These are phyloP conservation scores for Hypholoma fasciculare DNA, from an alignment of 768 basidiomycete species.

Conservation along the genomic window DNA sequence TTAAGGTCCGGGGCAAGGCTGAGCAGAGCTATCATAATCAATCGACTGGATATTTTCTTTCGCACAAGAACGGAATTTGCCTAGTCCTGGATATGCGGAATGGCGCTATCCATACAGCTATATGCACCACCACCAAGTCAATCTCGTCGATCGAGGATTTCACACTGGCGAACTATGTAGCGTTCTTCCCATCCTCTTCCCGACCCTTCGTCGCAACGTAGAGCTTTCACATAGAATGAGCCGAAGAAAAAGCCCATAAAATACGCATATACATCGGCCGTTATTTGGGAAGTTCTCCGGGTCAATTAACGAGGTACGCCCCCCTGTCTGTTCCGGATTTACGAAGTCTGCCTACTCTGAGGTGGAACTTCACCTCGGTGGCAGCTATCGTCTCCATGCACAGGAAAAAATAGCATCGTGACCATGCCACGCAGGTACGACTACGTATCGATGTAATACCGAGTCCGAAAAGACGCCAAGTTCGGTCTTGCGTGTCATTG, in stretches of 20 bases:
- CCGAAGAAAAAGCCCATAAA: background rate
- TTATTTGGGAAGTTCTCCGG: constrained; percentile 18
- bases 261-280: constrained; percentile 20
- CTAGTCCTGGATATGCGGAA: no score
- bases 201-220: no score
- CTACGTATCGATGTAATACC: background rate
- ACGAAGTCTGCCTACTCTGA: background rate
- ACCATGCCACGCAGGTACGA: background rate
- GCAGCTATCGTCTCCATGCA: constrained; percentile 1
- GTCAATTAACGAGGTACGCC: constrained; percentile 3
- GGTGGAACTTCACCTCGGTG: constrained; percentile 3
- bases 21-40: no score
- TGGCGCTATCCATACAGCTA: no score
- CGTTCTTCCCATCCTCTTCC: no score
- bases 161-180: no score
- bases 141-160: no score
- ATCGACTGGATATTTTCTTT: no score
- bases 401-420: constrained; percentile 4
- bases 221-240: no score
- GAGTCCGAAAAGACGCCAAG: constrained; percentile 12
- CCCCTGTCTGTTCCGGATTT: background rate
- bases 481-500: background rate
- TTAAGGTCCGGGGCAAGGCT: no score
- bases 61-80: no score
- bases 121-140: no score